phyloP scores from a whole-genome alignment of 2,329 filamentous ascomycete genomes.

The Talaromyces sp. region DNA sequence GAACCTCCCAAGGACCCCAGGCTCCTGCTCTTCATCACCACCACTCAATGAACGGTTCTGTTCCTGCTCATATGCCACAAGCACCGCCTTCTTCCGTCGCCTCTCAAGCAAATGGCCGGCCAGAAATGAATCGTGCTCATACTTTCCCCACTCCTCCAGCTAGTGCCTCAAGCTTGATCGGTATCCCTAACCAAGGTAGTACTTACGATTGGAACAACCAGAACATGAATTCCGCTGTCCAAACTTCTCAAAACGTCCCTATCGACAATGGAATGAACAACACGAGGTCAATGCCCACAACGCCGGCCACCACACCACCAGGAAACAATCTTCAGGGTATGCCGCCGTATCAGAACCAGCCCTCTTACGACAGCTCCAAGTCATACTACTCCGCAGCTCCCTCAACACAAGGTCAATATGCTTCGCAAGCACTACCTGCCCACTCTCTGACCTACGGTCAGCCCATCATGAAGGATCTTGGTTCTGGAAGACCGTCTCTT shows the following conservation, averaged over 20 bases:
- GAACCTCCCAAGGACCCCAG: constrained; percentile 65
- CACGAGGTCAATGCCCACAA: constrained; percentile 80
- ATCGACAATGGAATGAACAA: constrained; percentile 78
- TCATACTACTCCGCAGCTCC: constrained; percentile 73
- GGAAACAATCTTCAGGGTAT: constrained; percentile 72
- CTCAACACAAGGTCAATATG: constrained; percentile 64
- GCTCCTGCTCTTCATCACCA: constrained; percentile 58
- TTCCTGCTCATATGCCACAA: constrained; percentile 62
- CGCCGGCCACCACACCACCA: constrained; percentile 86
- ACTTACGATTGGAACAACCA: constrained; percentile 75
- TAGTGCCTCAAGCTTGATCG: constrained; percentile 81
- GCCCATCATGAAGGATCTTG: constrained; percentile 84
- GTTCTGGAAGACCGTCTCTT: constrained; percentile 63
- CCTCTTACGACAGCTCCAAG: constrained; percentile 74
- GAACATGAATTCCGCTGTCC: constrained; percentile 59
- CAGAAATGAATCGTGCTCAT: constrained; percentile 76
- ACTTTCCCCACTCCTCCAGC: constrained; percentile 93
- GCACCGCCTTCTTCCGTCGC: constrained; percentile 62
- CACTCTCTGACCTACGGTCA: constrained; percentile 68
- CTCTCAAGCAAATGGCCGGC: constrained; percentile 58
- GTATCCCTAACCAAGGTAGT: constrained; percentile 68
- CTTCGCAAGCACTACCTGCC: constrained; percentile 57
- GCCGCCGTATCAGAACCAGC: constrained; percentile 67
- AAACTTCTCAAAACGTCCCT: constrained; percentile 67
- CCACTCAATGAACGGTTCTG: constrained; percentile 61